Evolutionary conservation across 148 eudicot genomes (phyloP).

Genomic region (Amaranthus palmeri): DNA sequence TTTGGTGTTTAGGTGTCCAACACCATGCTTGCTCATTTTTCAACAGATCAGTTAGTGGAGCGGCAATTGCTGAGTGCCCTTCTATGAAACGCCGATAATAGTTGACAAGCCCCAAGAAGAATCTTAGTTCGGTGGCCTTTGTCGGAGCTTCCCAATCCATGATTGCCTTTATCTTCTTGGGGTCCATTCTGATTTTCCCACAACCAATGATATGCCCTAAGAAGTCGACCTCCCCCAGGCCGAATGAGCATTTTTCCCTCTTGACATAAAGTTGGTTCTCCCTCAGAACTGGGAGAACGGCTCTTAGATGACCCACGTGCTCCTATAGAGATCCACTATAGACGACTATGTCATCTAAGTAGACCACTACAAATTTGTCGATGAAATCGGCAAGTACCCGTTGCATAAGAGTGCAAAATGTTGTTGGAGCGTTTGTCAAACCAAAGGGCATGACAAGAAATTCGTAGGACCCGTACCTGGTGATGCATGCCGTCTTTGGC

Average conservation of each 20-base stretch:
- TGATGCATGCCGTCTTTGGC: too few species aligned
- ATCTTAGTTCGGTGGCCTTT: background rate
- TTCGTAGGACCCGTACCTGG: too few species aligned
- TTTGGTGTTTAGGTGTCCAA: background rate
- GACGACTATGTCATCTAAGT: constrained; percentile 3
- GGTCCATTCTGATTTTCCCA: constrained; percentile 13
- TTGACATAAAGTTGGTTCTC: constrained; percentile 7
- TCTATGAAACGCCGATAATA: constrained; percentile 21
- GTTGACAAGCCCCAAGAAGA: constrained; percentile 13
- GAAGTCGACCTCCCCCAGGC: background rate
- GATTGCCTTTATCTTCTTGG: constrained; percentile 4
- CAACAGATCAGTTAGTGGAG: constrained; percentile 8
- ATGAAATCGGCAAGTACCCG: background rate
- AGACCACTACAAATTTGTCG: constrained; percentile 10
- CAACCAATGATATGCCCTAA: background rate
- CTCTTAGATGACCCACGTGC: background rate
- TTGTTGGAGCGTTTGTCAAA: background rate
- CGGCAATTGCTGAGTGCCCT: constrained; percentile 2
- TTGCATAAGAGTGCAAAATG: constrained; percentile 16
- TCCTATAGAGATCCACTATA: background rate
- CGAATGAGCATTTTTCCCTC: constrained; percentile 10
- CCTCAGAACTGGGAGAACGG: background rate
- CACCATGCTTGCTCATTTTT: background rate
- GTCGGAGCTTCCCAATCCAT: background rate
- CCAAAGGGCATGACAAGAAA: too few species aligned